These are phyloP conservation scores for Persicaria tinctoria DNA, from an alignment of 148 eudicot genomes.

Conservation along the genomic window DNA sequence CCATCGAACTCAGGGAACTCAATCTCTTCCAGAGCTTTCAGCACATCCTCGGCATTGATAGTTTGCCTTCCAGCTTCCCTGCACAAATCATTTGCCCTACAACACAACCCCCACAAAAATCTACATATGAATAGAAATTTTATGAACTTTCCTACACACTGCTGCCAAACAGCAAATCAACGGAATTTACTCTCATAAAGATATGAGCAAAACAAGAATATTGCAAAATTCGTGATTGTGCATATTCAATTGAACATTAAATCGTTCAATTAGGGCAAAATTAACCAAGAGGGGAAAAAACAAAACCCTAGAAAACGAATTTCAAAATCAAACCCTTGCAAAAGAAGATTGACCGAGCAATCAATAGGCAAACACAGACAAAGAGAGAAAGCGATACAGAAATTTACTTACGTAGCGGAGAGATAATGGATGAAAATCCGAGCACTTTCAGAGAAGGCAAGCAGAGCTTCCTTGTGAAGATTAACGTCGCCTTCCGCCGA, in stretches of 20 bases:
- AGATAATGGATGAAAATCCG: conserved; percentile 94
- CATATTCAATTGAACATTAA: background rate
- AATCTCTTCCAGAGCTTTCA: conserved; percentile 79
- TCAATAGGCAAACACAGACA: background rate
- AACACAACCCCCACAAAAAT: conserved; percentile 4
- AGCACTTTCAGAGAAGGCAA: conserved; percentile 81
- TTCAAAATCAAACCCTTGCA: background rate
- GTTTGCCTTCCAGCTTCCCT: conserved; percentile 78
- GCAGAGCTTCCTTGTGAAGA: conserved; percentile 61
- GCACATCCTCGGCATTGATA: conserved; percentile 81
- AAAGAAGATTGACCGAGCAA: background rate
- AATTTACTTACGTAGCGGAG: conserved; percentile 60
- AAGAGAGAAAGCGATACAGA: conserved; percentile 4
- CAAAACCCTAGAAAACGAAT: background rate
- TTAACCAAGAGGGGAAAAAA: background rate
- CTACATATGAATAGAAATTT: background rate
- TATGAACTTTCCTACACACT: background rate
- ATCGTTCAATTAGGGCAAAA: background rate
- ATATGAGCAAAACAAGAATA: background rate
- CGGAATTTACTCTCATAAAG: background rate
- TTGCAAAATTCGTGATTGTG: background rate
- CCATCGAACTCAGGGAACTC: conserved; percentile 75
- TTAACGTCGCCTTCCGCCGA: conserved; percentile 47
- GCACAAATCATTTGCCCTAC: conserved; percentile 82
- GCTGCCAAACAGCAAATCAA: background rate